Percentiles rank a stretch among this genome's conserved stretches.
These are phyloP conservation scores for Suhomyces kilbournensis DNA, from an alignment of 805 yeast species.

Conservation along the genomic window DNA sequence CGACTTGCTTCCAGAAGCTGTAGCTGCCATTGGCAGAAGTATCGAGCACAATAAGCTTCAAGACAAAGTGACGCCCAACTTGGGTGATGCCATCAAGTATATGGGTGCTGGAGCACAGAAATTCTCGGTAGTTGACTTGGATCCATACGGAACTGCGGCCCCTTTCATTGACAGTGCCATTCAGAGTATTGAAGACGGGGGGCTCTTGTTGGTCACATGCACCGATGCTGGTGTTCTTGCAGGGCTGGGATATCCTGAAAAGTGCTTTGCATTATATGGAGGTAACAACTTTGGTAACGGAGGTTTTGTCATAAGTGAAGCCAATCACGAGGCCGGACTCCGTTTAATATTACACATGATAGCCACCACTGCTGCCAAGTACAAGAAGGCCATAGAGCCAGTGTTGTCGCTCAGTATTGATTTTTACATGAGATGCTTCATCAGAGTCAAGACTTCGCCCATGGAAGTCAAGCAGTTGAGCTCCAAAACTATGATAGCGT, in stretches of 20 bases:
- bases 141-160: constrained; percentile 96
- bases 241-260: constrained; percentile 94
- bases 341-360: constrained; percentile 77
- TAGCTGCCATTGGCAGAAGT: constrained; percentile 70
- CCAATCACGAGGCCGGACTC: constrained; percentile 90
- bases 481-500: constrained; percentile 71
- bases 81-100: constrained; percentile 86
- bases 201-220: constrained; percentile 85
- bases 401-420: constrained; percentile 82
- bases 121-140: constrained; percentile 88
- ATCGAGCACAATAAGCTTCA: constrained; percentile 62
- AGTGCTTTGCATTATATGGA: constrained; percentile 92
- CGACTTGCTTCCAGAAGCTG: constrained; percentile 85
- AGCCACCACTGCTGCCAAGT: constrained; percentile 82
- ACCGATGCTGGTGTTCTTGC: constrained; percentile 96
- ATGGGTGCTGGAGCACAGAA: constrained; percentile 54
- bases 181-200: constrained; percentile 79
- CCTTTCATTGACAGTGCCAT: constrained; percentile 94
- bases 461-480: constrained; percentile 76
- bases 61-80: constrained; percentile 58
- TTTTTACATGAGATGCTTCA: constrained; percentile 84
- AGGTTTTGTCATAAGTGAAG: constrained; percentile 50
- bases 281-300: constrained; percentile 78
- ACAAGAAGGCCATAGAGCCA: constrained; percentile 86
- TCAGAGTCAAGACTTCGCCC: constrained; percentile 76